These are phyloP conservation scores for Scleromitrula shiraiana DNA, from an alignment of 2,329 filamentous ascomycete species.

Conservation along the genomic window DNA sequence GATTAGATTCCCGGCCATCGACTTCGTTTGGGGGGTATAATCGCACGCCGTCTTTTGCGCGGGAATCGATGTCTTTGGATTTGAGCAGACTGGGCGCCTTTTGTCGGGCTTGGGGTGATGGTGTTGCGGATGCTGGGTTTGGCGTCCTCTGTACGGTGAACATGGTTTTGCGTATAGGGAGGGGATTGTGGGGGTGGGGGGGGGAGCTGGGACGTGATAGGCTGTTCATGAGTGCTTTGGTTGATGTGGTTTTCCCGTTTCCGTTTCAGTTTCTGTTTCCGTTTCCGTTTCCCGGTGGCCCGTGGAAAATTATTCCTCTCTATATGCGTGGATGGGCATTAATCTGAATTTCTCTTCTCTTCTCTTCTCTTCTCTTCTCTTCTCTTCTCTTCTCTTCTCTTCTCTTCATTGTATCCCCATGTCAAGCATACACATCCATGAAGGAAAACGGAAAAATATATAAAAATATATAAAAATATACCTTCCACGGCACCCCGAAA, in stretches of 20 bases:
- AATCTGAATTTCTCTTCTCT: too few species aligned
- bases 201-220: slow-evolving; percentile 49
- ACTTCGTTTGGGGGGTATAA: slow-evolving; percentile 68
- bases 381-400: too few species aligned
- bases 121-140: slow-evolving; percentile 45
- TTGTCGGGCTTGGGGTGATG: slow-evolving; percentile 50
- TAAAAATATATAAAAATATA: too few species aligned
- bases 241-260: slow-evolving; percentile 63
- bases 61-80: slow-evolving; percentile 63
- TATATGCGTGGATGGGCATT: too few species aligned
- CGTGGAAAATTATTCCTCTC: too few species aligned
- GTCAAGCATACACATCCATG: neutral
- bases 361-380: too few species aligned
- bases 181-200: slow-evolving; percentile 42
- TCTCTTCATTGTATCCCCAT: neutral
- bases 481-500: slow-evolving; percentile 62
- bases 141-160: slow-evolving; percentile 42
- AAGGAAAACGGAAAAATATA: too few species aligned
- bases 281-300: too few species aligned
- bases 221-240: slow-evolving; percentile 67
- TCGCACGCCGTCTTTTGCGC: slow-evolving; percentile 51
- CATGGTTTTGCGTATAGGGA: slow-evolving; percentile 54
- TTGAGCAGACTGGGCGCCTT: slow-evolving; percentile 62
- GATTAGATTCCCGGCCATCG: slow-evolving; percentile 60
- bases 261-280: slow-evolving; percentile 29